phyloP scores from a whole-genome alignment of 768 basidiomycete genomes.

The Sutorius australiensis region DNA sequence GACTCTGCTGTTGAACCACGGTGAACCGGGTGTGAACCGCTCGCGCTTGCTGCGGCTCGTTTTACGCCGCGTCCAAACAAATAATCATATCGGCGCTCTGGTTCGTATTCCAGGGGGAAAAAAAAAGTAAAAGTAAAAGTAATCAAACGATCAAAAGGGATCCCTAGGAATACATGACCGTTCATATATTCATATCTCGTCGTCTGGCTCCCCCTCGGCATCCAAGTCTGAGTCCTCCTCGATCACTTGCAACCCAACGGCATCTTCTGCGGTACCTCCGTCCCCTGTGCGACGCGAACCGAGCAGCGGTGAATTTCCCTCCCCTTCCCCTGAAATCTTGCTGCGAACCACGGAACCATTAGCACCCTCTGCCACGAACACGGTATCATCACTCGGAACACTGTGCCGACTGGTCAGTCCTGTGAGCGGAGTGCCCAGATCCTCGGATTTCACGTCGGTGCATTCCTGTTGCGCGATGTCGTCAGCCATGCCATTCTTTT shows the following conservation, averaged over 20 bases:
- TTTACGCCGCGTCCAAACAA: constrained; percentile 28
- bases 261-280: constrained; percentile 5
- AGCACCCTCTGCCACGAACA: constrained; percentile 37
- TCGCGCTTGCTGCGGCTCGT: constrained; percentile 33
- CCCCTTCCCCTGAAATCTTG: constrained; percentile 23
- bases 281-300: constrained; percentile 1
- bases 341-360: constrained; percentile 27
- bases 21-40: constrained; percentile 36
- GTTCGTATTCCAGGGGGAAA: constrained; percentile 18
- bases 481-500: background rate
- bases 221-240: constrained; percentile 36
- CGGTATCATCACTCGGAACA: constrained; percentile 55
- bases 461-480: constrained; percentile 8
- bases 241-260: background rate
- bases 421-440: constrained; percentile 49
- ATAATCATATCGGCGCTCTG: constrained; percentile 16
- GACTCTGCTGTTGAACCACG: constrained; percentile 30
- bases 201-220: constrained; percentile 43
- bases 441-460: constrained; percentile 49
- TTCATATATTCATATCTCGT: constrained; percentile 43
- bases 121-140: background rate
- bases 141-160: constrained; percentile 21
- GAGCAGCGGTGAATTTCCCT: constrained; percentile 7
- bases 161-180: constrained; percentile 20
- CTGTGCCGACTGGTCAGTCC: constrained; percentile 50